phyloP scores from a whole-genome alignment of 305 asterid species.

The Fraxinus sp. region DNA sequence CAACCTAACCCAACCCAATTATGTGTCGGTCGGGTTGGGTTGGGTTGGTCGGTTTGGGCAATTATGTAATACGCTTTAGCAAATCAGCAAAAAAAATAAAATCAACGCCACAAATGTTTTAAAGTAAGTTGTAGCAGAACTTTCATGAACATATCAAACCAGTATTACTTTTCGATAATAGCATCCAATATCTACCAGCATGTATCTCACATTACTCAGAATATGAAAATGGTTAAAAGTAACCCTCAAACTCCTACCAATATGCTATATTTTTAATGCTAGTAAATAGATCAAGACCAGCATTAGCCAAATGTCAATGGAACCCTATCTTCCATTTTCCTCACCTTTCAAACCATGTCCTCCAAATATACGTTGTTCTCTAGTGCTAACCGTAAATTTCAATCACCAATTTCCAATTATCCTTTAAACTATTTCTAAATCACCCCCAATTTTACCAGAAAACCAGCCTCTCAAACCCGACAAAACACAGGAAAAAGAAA shows the following conservation, averaged over 20 bases:
- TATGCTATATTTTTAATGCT: neutral
- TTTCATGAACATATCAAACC: too few relatives aligned
- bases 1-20: too few relatives aligned
- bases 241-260: neutral
- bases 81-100: too few relatives aligned
- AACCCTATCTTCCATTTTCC: neutral
- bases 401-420: neutral
- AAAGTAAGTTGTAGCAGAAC: too few relatives aligned
- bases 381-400: neutral
- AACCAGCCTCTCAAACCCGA: conserved; percentile 5
- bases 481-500: too few relatives aligned
- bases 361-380: neutral
- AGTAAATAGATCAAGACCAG: neutral
- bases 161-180: too few relatives aligned
- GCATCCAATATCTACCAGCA: neutral
- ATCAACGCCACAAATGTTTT: too few relatives aligned
- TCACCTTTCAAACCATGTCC: neutral
- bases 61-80: too few relatives aligned
- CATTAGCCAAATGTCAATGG: neutral
- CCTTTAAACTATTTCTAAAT: neutral
- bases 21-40: too few relatives aligned
- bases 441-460: neutral
- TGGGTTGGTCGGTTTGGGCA: too few relatives aligned
- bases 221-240: neutral
- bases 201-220: neutral